Evolutionary conservation across 2,329 filamentous ascomycete species (phyloP).

Genomic region (Lizonia empirigonia): DNA sequence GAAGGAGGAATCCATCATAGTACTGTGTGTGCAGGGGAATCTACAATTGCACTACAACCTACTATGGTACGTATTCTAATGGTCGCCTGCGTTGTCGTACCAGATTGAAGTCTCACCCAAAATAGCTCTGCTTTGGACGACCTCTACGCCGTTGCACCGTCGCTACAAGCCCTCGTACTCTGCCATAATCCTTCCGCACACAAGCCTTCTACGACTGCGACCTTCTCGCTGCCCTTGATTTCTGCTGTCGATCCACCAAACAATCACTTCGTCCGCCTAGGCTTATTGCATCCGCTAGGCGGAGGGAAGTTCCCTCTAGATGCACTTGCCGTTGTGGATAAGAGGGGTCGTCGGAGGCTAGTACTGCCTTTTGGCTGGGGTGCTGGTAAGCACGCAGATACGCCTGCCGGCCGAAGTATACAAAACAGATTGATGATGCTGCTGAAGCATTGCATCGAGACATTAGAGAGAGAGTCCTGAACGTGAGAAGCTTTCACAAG

Average conservation of each 20-base stretch:
- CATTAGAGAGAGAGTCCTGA: slow-evolving; percentile 23
- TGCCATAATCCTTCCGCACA: slow-evolving; percentile 43
- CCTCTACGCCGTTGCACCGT: slow-evolving; percentile 40
- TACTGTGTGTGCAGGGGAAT: slow-evolving; percentile 45
- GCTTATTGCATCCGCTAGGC: slow-evolving; percentile 53
- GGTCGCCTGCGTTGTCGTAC: background rate
- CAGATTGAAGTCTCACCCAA: slow-evolving; percentile 2
- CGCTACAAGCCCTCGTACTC: slow-evolving; percentile 42
- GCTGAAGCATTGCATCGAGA: slow-evolving; percentile 36
- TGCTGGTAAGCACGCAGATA: slow-evolving; percentile 44
- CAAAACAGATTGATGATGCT: slow-evolving; percentile 36
- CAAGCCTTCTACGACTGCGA: slow-evolving; percentile 27
- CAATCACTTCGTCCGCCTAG: slow-evolving; percentile 49
- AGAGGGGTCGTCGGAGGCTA: slow-evolving; percentile 44
- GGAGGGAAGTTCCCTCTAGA: slow-evolving; percentile 52
- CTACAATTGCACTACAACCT: slow-evolving; percentile 44
- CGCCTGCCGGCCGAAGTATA: slow-evolving; percentile 39
- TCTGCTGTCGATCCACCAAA: slow-evolving; percentile 40
- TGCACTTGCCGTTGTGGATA: slow-evolving; percentile 53
- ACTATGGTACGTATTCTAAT: slow-evolving; percentile 34
- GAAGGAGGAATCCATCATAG: slow-evolving; percentile 26
- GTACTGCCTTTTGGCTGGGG: slow-evolving; percentile 55
- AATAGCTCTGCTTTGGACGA: slow-evolving; percentile 36
- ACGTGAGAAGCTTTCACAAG: background rate
- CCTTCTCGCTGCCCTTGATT: slow-evolving; percentile 40